Percentiles rank a stretch among this genome's conserved stretches.
Conservation (phyloP, 2,329 filamentous ascomycete species). For the Scedosporium dehoogii region DNA sequence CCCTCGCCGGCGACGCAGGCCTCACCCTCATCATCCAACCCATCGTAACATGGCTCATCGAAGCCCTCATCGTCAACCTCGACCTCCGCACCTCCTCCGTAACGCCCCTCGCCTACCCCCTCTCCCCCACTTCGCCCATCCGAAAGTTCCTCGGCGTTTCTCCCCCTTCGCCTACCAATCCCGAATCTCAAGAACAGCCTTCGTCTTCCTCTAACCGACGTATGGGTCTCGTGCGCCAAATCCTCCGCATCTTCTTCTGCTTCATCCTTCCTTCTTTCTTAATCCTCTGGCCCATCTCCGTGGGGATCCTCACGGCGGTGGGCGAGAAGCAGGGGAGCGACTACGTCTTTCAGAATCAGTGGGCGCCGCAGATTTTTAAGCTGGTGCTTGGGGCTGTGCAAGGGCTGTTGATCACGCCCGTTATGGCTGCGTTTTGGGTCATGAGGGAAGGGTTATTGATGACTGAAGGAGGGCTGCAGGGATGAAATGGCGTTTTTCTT, state of each 20-base stretch:
- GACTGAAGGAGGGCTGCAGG: background rate
- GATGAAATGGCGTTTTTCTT: background rate
- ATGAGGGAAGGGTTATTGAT: constrained; percentile 35
- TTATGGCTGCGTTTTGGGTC: constrained; percentile 40
- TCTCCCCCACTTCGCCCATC: constrained; percentile 22
- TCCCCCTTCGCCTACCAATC: background rate
- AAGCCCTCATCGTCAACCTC: constrained; percentile 34
- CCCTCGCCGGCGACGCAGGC: constrained; percentile 37
- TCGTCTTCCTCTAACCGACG: constrained; percentile 1
- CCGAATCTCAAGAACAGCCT: background rate
- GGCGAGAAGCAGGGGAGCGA: constrained; percentile 25
- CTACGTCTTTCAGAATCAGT: constrained; percentile 30
- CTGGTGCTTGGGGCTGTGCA: constrained; percentile 34
- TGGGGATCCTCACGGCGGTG: constrained; percentile 31
- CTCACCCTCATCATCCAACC: constrained; percentile 42
- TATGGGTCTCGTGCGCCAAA: constrained; percentile 27
- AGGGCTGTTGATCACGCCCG: constrained; percentile 34
- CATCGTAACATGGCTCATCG: constrained; percentile 40
- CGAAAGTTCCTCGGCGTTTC: constrained; percentile 37
- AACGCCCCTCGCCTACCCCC: constrained; percentile 33
- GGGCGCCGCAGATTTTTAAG: constrained; percentile 42
- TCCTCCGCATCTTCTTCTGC: constrained; percentile 30
- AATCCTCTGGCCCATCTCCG: constrained; percentile 30
- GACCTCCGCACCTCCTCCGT: constrained; percentile 35
- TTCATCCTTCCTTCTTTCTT: constrained; percentile 28